Evolutionary conservation across 176 grass and related monocot species (phyloP), one percentile per base, ranked within the genome.

Genomic region (Musa troglodytarum): DNA sequence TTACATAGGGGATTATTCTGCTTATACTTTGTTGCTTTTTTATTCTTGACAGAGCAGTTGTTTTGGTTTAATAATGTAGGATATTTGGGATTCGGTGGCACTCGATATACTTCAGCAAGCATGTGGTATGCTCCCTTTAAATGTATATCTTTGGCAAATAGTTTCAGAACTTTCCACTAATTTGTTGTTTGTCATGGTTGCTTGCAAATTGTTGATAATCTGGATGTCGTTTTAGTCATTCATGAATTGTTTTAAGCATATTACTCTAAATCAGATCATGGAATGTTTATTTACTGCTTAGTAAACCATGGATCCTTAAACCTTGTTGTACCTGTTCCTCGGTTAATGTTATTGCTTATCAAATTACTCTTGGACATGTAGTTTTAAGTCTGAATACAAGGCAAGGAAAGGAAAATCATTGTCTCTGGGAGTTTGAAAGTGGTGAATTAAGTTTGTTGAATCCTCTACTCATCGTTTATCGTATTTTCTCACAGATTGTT

Each of bases 41-140:
- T 81, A 56, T 57, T 58, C 54, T 75, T 76, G 50, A 17, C 28
- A 52, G 21, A n/a, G 17, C 53, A 26, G 4, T 21, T 77, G n/a
- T 28, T 53, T 85, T 17, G 13, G 9, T 76, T 72, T 20, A 72
- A 14, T 73, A 65, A 23, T 83, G 65, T 79, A 97, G 94, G 82
- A 91, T 69, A 68, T 91, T 74, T 98, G 94, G 94, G 94, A 98
- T 80, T 98, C 81, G 74, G 72, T 93, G 78, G 84, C 94, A 75
- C 86, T 83, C 76, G 90, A 98, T 80, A 84, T 86, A 71, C 89
- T 93, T 63, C 79, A 90, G 23, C 94, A 98, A 84, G 87, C 94
- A 91, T 93, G 90, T 91, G 90, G 94, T 97, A 90, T 81, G 76
- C 28, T 73, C 9, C 71, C 54, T 55, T 86, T 73, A 52, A 15